Conservation (phyloP, 176 grass and related monocot species). For the Triticum aestivum region DNA sequence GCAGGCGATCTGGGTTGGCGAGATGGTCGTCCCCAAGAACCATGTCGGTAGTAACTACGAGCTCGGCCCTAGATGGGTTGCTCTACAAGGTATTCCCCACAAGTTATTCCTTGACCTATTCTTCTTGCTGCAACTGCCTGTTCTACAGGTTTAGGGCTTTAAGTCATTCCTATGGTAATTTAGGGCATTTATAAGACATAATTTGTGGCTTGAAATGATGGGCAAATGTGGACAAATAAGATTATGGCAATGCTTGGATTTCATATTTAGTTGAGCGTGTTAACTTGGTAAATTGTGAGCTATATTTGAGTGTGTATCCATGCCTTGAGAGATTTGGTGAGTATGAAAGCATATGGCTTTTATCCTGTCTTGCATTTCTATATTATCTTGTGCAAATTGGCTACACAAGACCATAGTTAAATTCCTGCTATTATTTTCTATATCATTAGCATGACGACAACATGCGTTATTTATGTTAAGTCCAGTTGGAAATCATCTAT, state of each 20-base stretch:
- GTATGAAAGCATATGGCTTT: not conserved
- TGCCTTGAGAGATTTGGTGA: no score
- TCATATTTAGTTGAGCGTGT: no score
- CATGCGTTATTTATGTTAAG: not conserved
- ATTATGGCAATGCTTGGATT: not conserved
- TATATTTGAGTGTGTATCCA: not conserved
- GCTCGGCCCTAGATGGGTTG: conserved; percentile 72
- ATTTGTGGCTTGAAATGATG: not conserved
- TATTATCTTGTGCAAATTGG: not conserved
- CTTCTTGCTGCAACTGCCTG: not conserved
- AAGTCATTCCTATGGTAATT: not conserved
- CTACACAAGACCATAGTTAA: not conserved
- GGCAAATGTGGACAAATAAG: not conserved
- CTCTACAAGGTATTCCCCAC: conserved; percentile 62
- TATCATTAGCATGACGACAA: not conserved
- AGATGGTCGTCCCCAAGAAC: conserved; percentile 75
- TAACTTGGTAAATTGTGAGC: not conserved
- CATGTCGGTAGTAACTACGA: conserved; percentile 93
- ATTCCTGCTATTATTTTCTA: not conserved
- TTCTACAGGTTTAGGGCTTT: not conserved
- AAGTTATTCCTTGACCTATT: not conserved
- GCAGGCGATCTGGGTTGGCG: conserved; percentile 89
- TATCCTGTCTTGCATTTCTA: not conserved
- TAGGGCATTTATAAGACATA: not conserved
- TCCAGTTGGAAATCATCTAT: not conserved